These are phyloP conservation scores for Hyaloperonospora arabidopsidis DNA, from an alignment of 352 stramenopile genomes.

Conservation along the genomic window DNA sequence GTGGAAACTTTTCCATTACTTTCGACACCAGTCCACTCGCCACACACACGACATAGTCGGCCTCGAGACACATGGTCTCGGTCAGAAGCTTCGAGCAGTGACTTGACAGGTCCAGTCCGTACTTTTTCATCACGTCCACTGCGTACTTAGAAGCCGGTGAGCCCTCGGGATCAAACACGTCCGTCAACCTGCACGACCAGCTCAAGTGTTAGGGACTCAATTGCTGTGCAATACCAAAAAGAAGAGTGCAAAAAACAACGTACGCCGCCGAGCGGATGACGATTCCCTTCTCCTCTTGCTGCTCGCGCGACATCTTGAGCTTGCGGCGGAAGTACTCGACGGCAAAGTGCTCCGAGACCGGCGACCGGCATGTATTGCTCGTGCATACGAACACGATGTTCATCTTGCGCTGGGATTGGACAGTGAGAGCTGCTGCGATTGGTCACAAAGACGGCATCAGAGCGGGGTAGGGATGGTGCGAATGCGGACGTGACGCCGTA, in stretches of 20 bases:
- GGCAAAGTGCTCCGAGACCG: conserved; percentile 65
- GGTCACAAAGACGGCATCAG: no score
- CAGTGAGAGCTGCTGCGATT: no score
- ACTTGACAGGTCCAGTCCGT: conserved; percentile 58
- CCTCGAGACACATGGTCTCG: conserved; percentile 49
- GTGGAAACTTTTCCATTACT: conserved; percentile 54
- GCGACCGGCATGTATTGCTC: conserved; percentile 79
- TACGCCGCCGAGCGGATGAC: conserved; percentile 66
- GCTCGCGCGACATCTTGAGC: conserved; percentile 53
- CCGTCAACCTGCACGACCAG: conserved; percentile 38
- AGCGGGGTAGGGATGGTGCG: no score
- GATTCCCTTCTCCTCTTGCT: conserved; percentile 63
- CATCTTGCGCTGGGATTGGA: conserved; percentile 21
- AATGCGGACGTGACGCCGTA: no score
- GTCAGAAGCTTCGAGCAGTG: conserved; percentile 66
- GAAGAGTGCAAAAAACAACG: conserved; percentile 1
- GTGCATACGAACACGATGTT: conserved; percentile 82
- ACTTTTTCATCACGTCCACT: conserved; percentile 65
- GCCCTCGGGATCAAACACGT: conserved; percentile 61
- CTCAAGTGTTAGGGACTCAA: conserved; percentile 3
- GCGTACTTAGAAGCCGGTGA: conserved; percentile 55
- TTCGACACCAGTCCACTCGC: conserved; percentile 56
- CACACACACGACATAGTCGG: conserved; percentile 70
- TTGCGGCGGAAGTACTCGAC: conserved; percentile 72
- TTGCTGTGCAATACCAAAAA: background rate